phyloP scores from a whole-genome alignment of 2,329 filamentous ascomycete species.

The Triangularia verruculosa region DNA sequence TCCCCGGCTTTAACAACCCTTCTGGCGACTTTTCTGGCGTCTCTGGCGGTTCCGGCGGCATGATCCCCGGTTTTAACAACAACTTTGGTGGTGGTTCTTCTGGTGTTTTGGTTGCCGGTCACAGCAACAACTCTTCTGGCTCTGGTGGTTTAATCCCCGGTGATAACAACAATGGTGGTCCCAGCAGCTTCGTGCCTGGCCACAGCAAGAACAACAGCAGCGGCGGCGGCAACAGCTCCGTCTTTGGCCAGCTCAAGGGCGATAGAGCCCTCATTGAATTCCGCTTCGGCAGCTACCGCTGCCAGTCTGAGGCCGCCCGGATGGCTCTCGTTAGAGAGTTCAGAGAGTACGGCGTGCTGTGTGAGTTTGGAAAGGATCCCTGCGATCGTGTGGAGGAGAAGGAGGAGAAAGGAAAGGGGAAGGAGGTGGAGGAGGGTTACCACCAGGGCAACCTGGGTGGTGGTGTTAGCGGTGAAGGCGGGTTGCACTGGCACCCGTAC shows the following conservation, averaged over 20 bases:
- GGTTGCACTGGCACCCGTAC: not conserved
- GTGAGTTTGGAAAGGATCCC: slow-evolving; percentile 24
- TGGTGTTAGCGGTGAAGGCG: not conserved
- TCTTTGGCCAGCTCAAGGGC: not conserved
- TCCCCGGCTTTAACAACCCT: not conserved
- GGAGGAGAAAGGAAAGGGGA: not conserved
- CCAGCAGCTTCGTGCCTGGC: not conserved
- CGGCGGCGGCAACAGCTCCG: not conserved
- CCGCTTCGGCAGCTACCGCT: slow-evolving; percentile 53
- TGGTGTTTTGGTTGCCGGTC: not conserved
- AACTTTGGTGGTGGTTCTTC: not conserved
- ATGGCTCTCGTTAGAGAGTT: slow-evolving; percentile 32
- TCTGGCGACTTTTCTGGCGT: not conserved
- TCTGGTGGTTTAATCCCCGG: not conserved
- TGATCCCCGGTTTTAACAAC: not conserved
- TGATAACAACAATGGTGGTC: not conserved
- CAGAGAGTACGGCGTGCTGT: slow-evolving; percentile 20
- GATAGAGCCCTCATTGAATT: slow-evolving; percentile 38
- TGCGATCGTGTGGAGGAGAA: slow-evolving; percentile 1
- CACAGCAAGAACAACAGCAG: slow-evolving; percentile 25
- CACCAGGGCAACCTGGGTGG: not conserved
- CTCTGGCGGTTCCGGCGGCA: not conserved
- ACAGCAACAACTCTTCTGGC: not conserved
- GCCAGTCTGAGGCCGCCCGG: slow-evolving; percentile 50
- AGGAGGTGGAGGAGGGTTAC: not conserved